These are phyloP conservation scores for Lactuca saligna DNA, from an alignment of 129 eudicot genomes.

Conservation along the genomic window DNA sequence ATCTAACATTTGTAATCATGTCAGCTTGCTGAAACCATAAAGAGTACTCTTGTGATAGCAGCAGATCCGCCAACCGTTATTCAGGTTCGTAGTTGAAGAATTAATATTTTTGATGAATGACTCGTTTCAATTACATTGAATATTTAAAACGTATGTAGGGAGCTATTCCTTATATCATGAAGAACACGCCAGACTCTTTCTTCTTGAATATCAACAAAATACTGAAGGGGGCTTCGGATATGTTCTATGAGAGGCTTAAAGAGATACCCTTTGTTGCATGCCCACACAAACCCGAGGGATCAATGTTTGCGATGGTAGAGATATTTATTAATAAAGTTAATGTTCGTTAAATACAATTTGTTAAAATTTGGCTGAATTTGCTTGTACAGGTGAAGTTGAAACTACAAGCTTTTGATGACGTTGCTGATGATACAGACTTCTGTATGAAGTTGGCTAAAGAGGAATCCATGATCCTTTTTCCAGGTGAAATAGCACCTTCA, in stretches of 20 bases:
- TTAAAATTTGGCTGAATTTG: background rate
- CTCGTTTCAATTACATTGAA: background rate
- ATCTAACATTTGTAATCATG: background rate
- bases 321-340: background rate
- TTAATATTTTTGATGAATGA: background rate
- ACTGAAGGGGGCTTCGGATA: slow-evolving; percentile 28
- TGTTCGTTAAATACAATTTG: background rate
- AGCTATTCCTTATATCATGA: slow-evolving; percentile 43
- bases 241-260: slow-evolving; percentile 28
- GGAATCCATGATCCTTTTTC: slow-evolving; percentile 53
- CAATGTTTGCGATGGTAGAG: slow-evolving; percentile 47
- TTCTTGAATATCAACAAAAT: slow-evolving; percentile 32
- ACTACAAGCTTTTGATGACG: slow-evolving; percentile 30
- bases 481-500: slow-evolving; percentile 30
- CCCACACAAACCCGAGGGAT: slow-evolving; percentile 53
- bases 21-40: slow-evolving; percentile 40
- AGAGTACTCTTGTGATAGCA: slow-evolving; percentile 31
- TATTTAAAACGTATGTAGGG: slow-evolving; percentile 24
- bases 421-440: slow-evolving; percentile 52
- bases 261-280: slow-evolving; percentile 47
- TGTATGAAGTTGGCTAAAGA: slow-evolving; percentile 61
- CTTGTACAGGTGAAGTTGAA: slow-evolving; percentile 50
- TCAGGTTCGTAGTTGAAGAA: slow-evolving; percentile 35
- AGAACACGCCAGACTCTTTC: slow-evolving; percentile 39
- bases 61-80: slow-evolving; percentile 50